phyloP scores from a whole-genome alignment of 257 asterid species.

The Solanum chiquidenum region DNA sequence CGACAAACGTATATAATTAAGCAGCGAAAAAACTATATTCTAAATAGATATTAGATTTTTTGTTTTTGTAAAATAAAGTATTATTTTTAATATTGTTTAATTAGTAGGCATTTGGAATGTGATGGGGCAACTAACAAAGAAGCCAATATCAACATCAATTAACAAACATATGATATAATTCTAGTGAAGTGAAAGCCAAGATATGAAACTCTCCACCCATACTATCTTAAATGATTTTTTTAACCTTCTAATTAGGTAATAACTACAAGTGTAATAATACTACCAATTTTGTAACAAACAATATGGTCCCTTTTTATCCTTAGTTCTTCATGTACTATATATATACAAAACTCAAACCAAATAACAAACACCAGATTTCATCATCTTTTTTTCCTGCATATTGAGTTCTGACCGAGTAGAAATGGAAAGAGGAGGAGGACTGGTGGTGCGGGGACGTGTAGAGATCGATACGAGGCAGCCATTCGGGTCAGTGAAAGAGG shows the following conservation, averaged over 20 bases:
- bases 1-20: background rate
- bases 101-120: background rate
- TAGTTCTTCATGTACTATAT: background rate
- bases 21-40: background rate
- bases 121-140: constrained; percentile 44
- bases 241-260: constrained; percentile 9
- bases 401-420: background rate
- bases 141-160: constrained; percentile 47
- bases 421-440: constrained; percentile 38
- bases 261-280: background rate
- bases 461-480: constrained; percentile 80
- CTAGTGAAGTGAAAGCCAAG: constrained; percentile 95
- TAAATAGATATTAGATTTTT: background rate
- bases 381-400: background rate
- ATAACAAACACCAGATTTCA: background rate
- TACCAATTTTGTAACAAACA: background rate
- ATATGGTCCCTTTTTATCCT: background rate
- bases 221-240: background rate
- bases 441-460: constrained; percentile 76
- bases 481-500: constrained; percentile 72
- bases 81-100: background rate
- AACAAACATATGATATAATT: constrained; percentile 23
- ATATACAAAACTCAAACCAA: background rate
- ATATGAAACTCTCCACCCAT: constrained; percentile 25
- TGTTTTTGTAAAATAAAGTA: background rate